Percentiles rank a stretch among this genome's conserved stretches.
Evolutionary conservation across 2,329 filamentous ascomycete genomes (phyloP).

Genomic region (Claviceps spartinae): DNA sequence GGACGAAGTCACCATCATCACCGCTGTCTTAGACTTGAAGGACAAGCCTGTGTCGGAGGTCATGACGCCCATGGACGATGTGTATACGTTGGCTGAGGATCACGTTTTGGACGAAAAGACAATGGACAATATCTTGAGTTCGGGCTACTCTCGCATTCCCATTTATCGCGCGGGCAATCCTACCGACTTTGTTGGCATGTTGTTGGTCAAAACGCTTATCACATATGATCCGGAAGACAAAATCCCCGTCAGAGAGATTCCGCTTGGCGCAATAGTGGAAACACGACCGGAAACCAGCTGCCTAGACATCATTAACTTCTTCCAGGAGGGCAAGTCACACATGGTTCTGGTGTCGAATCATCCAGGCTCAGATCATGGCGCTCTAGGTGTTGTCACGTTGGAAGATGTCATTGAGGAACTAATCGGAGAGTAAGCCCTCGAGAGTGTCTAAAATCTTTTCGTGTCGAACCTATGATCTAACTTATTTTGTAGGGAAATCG

Average conservation of each 20-base stretch:
- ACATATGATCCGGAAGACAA: slow-evolving; percentile 95
- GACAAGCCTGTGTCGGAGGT: slow-evolving; percentile 89
- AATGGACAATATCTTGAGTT: slow-evolving; percentile 86
- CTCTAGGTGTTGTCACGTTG: slow-evolving; percentile 83
- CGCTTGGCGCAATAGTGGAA: slow-evolving; percentile 85
- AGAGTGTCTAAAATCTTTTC: not conserved
- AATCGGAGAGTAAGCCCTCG: slow-evolving; percentile 72
- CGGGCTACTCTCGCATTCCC: slow-evolving; percentile 90
- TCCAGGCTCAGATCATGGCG: slow-evolving; percentile 82
- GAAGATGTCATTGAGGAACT: slow-evolving; percentile 98
- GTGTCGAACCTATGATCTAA: slow-evolving; percentile 6
- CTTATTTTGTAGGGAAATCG: slow-evolving; percentile 60
- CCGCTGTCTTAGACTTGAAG: slow-evolving; percentile 88
- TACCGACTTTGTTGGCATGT: slow-evolving; percentile 90
- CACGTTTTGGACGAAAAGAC: slow-evolving; percentile 84
- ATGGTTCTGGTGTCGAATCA: slow-evolving; percentile 91
- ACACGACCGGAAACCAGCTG: slow-evolving; percentile 93
- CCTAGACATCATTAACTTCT: slow-evolving; percentile 97
- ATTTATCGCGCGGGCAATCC: slow-evolving; percentile 78
- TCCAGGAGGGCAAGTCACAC: slow-evolving; percentile 97
- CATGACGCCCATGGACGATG: slow-evolving; percentile 98
- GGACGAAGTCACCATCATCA: slow-evolving; percentile 98
- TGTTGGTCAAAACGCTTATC: slow-evolving; percentile 95
- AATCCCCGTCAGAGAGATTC: slow-evolving; percentile 77
- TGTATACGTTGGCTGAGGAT: slow-evolving; percentile 93